Conservation (phyloP, 192 early-diverging fungal genomes). For the Coemansia sp. region DNA sequence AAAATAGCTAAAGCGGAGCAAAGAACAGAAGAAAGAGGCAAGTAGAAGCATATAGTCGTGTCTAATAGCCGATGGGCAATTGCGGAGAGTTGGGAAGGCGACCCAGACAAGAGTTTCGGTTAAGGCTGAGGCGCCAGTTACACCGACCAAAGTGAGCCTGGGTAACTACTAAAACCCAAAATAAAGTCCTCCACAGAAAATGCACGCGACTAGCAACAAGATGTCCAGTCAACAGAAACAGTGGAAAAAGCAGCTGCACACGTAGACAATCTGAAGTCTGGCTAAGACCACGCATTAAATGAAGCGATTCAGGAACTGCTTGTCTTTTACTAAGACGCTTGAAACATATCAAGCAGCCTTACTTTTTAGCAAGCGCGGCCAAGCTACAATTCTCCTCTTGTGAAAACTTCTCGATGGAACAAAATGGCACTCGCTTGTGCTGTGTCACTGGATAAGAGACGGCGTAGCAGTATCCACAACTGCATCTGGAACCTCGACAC, state of each 20-base stretch:
- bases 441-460: constrained; percentile 22
- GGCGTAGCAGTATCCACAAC: constrained; percentile 30
- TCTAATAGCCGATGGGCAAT: not conserved
- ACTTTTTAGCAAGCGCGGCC: not conserved
- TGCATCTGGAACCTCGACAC: constrained; percentile 16
- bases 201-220: constrained; percentile 4
- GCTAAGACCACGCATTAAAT: not conserved
- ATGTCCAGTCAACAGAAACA: not conserved
- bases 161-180: constrained; percentile 6
- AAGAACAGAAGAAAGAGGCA: constrained; percentile 5
- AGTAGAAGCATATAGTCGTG: not conserved
- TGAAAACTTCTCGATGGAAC: constrained; percentile 17
- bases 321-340: not conserved
- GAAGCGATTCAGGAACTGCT: not conserved
- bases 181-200: not conserved
- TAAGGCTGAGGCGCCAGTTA: not conserved
- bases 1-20: not conserved
- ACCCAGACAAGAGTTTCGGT: constrained; percentile 8
- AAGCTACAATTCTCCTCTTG: not conserved
- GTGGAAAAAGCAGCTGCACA: not conserved
- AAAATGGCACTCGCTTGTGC: not conserved
- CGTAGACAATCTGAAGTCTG: not conserved
- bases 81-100: not conserved
- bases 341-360: not conserved
- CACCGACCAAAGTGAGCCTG: constrained; percentile 5